Percentiles rank a stretch among this genome's conserved stretches.
phyloP scores from a whole-genome alignment of 305 asterid genomes.

The Lippia alba region DNA sequence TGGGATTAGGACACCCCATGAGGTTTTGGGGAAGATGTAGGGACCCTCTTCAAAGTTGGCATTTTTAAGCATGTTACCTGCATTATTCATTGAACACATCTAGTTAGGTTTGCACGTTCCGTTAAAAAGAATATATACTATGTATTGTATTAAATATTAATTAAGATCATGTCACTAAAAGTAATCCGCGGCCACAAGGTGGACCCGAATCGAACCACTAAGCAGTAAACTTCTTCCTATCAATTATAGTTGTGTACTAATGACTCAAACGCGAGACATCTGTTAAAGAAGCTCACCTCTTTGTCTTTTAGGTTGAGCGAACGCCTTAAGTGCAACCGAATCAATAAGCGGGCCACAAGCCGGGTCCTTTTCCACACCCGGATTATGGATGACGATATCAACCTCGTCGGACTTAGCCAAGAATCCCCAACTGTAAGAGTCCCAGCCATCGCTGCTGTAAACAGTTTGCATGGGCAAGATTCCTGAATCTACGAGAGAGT shows the following conservation, averaged over 20 bases:
- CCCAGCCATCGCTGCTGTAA: conserved; percentile 85
- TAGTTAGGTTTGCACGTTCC: background rate
- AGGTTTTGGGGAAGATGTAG: conserved; percentile 68
- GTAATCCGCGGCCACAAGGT: no score
- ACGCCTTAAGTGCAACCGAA: conserved; percentile 61
- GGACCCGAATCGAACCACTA: no score
- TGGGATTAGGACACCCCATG: conserved; percentile 77
- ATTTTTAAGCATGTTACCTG: conserved; percentile 76
- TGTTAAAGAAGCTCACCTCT: conserved; percentile 37
- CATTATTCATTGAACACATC: background rate
- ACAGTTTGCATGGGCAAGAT: conserved; percentile 70
- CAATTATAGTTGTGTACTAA: no score
- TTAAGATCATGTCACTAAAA: background rate
- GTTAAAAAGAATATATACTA: background rate
- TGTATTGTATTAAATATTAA: no score
- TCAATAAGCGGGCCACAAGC: conserved; percentile 74
- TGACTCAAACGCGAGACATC: no score
- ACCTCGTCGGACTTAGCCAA: conserved; percentile 51
- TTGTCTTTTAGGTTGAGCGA: conserved; percentile 42
- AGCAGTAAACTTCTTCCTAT: no score
- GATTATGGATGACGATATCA: conserved; percentile 63
- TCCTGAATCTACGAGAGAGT: conserved; percentile 55
- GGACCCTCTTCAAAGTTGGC: conserved; percentile 94
- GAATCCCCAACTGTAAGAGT: conserved; percentile 75
- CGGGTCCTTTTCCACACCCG: conserved; percentile 56